Evolutionary conservation across 805 yeast genomes (phyloP).

Genomic region (Candida ficus): DNA sequence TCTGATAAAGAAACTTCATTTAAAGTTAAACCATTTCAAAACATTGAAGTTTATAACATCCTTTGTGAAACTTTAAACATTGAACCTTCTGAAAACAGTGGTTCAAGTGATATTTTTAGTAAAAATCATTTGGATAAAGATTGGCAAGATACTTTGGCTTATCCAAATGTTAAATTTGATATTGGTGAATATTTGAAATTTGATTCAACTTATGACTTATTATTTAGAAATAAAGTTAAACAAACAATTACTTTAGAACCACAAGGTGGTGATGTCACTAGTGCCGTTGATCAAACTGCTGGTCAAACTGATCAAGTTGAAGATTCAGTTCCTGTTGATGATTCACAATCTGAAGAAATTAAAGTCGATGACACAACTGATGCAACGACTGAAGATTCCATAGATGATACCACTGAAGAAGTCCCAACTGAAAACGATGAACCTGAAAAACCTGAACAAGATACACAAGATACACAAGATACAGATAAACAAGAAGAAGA

Average conservation of each 20-base stretch:
- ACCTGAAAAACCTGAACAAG: not conserved
- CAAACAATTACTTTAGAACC: constrained; percentile 16
- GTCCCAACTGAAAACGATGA: no score
- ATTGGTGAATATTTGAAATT: constrained; percentile 35
- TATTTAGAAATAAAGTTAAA: constrained; percentile 24
- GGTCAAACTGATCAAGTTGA: no score
- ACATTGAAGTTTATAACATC: constrained; percentile 68
- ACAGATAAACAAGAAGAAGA: not conserved
- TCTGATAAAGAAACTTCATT: constrained; percentile 18
- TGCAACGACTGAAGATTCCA: no score
- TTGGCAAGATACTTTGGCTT: constrained; percentile 44
- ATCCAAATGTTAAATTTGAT: constrained; percentile 47
- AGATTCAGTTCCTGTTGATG: no score
- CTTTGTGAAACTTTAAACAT: constrained; percentile 59
- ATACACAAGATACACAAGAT: not conserved
- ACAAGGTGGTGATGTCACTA: constrained; percentile 10
- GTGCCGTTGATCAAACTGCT: not conserved
- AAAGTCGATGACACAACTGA: no score
- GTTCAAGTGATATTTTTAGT: constrained; percentile 32
- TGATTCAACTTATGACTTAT: constrained; percentile 47
- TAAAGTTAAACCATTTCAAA: constrained; percentile 57
- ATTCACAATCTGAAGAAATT: no score
- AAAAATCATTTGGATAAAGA: constrained; percentile 30
- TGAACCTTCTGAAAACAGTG: constrained; percentile 55
- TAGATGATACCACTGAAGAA: not conserved